Evolutionary conservation across 768 basidiomycete genomes (phyloP), one percentile per base, ranked within the genome.

Genomic region (Rhodotorula diobovata): DNA sequence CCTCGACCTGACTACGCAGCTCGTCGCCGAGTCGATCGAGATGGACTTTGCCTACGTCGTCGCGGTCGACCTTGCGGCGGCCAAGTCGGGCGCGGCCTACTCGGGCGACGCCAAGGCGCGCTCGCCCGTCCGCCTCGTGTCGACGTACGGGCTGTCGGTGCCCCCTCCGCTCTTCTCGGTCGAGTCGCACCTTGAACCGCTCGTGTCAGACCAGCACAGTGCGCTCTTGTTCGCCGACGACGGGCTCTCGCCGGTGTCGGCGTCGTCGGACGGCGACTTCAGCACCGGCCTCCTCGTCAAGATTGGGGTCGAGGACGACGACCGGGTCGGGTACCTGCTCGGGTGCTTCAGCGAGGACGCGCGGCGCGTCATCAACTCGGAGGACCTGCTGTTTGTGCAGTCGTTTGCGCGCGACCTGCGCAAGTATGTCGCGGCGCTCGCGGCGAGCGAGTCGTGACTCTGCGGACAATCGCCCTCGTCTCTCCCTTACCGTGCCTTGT

Each of bases 1-100:
- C 9, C 57, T 74, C 67, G 70, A 74, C 51, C 70, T 74, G 23
- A 68, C 73, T 56, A 68, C 70, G 6, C 62, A 71, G 50, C 73
- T 74, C 63, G 59, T 74, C 57, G 63, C 59, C 63, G 70, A 68
- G 37, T 57, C 58, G 10, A 65, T 74, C 63, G 70, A 71, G 43
- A 57, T 74, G 53, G 73, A 74, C 46, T 74, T 68, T 37, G 30
- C 63, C 20, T 71, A 63, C 61, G 57, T 73, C 43, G 35, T 65
- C 46, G 58, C 68, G 25, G 60, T 70, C 55, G 61, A 69, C 58
- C 34, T 73, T 34, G 34, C 62, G n/a, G 43, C 67, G 25, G 35
- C 35, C 11, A 37, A 20, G 25, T 18, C 10, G 4, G 35, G 56
- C n/a, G 51, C 51, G 16, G n/a, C 28, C 7, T 53, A 53, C 30